phyloP scores from a whole-genome alignment of 805 yeast species.

The Cyberlindnera euphorbiiphila region DNA sequence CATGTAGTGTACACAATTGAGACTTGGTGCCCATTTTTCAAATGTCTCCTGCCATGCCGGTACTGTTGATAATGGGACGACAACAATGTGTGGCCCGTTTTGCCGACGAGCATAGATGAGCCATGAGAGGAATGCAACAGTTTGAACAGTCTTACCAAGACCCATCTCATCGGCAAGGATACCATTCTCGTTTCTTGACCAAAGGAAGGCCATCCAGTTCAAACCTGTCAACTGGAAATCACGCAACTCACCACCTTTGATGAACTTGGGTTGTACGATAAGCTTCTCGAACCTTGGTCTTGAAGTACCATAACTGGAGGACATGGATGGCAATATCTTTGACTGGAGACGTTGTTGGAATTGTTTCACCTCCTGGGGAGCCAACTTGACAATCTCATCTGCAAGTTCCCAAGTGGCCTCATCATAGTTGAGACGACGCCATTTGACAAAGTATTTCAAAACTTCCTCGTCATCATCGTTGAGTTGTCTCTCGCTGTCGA shows the following conservation, averaged over 20 bases:
- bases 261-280: slow-evolving; percentile 79
- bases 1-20: slow-evolving; percentile 86
- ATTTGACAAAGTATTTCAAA: slow-evolving; percentile 82
- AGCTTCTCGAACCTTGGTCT: slow-evolving; percentile 91
- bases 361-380: slow-evolving; percentile 79
- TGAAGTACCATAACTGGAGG: slow-evolving; percentile 67
- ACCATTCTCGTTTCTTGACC: slow-evolving; percentile 98
- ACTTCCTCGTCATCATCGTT: slow-evolving; percentile 61
- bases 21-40: slow-evolving; percentile 96
- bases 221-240: slow-evolving; percentile 98
- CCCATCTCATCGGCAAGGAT: slow-evolving; percentile 99
- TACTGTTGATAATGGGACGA: slow-evolving; percentile 91
- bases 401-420: slow-evolving; percentile 98
- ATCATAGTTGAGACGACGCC: slow-evolving; percentile 92
- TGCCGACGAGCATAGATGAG: slow-evolving; percentile 91
- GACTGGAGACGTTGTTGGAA: slow-evolving; percentile 80
- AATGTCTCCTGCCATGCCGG: slow-evolving; percentile 99
- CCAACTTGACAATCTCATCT: slow-evolving; percentile 73
- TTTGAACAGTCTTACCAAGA: slow-evolving; percentile 95
- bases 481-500: slow-evolving; percentile 70
- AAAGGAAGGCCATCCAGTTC: slow-evolving; percentile 98
- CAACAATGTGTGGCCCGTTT: slow-evolving; percentile 95
- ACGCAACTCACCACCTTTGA: slow-evolving; percentile 87
- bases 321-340: slow-evolving; percentile 76
- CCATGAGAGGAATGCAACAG: slow-evolving; percentile 94